Evolutionary conservation across 805 yeast genomes (phyloP).

Genomic region (Starmerella bacillaris): DNA sequence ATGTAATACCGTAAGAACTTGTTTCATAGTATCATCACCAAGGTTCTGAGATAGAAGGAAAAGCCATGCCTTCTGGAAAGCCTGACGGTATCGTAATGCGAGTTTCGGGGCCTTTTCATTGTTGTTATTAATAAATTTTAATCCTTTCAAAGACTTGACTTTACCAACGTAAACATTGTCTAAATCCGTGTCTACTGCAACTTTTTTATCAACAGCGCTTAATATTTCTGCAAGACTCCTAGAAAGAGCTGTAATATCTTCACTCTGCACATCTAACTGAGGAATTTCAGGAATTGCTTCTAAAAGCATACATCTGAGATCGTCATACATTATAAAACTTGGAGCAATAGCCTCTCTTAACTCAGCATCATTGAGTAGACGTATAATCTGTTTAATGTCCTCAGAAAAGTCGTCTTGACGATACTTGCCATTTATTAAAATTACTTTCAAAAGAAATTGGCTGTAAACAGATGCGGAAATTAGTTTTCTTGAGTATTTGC

Average conservation of each 20-base stretch:
- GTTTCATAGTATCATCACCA: slow-evolving; percentile 42
- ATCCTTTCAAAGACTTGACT: too few species aligned
- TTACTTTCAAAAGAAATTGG: slow-evolving; percentile 33
- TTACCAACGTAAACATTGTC: too few species aligned
- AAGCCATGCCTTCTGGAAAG: slow-evolving; percentile 57
- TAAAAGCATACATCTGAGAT: slow-evolving; percentile 36
- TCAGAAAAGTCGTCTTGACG: slow-evolving; percentile 35
- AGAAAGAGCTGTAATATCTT: too few species aligned
- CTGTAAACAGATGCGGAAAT: slow-evolving; percentile 22
- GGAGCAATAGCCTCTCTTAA: slow-evolving; percentile 4
- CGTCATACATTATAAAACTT: slow-evolving; percentile 37
- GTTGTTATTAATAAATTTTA: too few species aligned
- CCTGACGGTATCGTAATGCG: slow-evolving; percentile 16
- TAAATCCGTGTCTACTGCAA: slow-evolving; percentile 8
- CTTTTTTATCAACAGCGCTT: slow-evolving; percentile 6
- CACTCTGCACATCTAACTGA: too few species aligned
- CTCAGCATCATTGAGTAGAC: too few species aligned
- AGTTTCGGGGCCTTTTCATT: too few species aligned
- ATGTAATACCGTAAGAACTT: slow-evolving; percentile 53
- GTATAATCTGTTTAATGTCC: slow-evolving; percentile 29
- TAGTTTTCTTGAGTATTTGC: background rate
- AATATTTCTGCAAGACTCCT: slow-evolving; percentile 8
- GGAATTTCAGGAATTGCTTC: too few species aligned
- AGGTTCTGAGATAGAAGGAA: slow-evolving; percentile 30
- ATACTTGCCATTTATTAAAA: slow-evolving; percentile 35